phyloP scores from a whole-genome alignment of 305 asterid genomes.

The Fraxinus velutina region DNA sequence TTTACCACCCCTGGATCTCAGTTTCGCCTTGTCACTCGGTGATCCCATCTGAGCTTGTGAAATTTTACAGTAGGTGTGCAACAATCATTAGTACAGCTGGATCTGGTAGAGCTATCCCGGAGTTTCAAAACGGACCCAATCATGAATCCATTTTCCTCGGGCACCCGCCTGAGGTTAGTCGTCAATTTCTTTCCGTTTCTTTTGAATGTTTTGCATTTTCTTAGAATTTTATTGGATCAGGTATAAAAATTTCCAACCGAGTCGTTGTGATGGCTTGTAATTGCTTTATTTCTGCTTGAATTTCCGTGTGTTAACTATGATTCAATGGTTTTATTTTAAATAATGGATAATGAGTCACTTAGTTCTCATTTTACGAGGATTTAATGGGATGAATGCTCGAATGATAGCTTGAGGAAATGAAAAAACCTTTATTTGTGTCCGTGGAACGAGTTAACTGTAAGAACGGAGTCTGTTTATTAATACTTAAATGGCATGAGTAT shows the following conservation, averaged over 20 bases:
- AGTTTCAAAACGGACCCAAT: conserved; percentile 40
- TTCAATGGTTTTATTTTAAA: neutral
- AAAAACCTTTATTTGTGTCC: neutral
- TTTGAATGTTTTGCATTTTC: neutral
- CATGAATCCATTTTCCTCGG: conserved; percentile 58
- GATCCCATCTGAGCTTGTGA: conserved; percentile 27
- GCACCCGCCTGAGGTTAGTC: conserved; percentile 53
- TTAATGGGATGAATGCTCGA: neutral
- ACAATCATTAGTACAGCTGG: conserved; percentile 23
- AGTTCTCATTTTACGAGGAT: conserved; percentile 17
- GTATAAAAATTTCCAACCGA: neutral
- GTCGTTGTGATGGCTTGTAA: neutral
- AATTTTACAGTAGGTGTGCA: neutral
- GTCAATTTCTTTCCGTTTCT: neutral
- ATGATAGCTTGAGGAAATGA: conserved; percentile 13
- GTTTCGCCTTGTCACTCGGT: conserved; percentile 21
- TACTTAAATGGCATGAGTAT: neutral
- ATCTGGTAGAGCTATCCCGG: conserved; percentile 46
- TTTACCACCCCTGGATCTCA: conserved; percentile 32
- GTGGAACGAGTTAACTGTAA: neutral
- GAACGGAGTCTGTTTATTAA: neutral
- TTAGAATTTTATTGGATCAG: neutral
- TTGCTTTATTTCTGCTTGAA: neutral
- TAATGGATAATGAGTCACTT: neutral
- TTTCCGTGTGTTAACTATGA: neutral